Base-by-base conservation (phyloP, 2,329 filamentous ascomycete genomes). In the Scedosporium minutisporum region DNA sequence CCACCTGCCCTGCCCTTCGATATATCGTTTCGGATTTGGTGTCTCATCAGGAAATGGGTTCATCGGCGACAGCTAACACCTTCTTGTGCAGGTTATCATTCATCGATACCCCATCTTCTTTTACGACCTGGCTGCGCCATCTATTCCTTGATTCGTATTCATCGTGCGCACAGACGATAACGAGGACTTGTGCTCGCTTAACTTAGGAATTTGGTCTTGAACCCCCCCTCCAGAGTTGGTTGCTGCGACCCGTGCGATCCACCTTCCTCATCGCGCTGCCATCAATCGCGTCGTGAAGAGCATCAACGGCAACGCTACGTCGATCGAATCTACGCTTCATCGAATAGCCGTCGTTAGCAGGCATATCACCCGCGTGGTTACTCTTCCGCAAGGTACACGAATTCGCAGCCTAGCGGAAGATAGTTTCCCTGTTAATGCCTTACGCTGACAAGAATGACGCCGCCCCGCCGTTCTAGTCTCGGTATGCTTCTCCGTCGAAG, bases 401-500 rank as follows among this genome's bases (percentile, higher is more conserved):
- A 58, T 25, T 61, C 60, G 46, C 60, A 42, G 29, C 60, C 55
- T 33, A 41, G 55, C 55, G 55, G 55, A 58, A 41, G 55, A 33
- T 38, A 58, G 16, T 41, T 41, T 41, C 55, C 27, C 33, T 58
- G 21, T 58, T 41, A 38, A 33, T 58, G 55, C 58, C 58, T 41
- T 60, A 23, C 58, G 58, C 23, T 27, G 38, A 46, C 33, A 58
- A 64, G 60, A 21, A 77, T 76, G 71, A 76, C 73, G 69, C 68
- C 71, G 60, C 70, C 73, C 62, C 71, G 73, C 67, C 75, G 75
- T 65, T 72, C 80, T 67, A 81, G 77, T 69, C 76, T 83, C 75
- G 79, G 79, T 69, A 82, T 82, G 75, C 82, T 90, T 71, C 80
- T 89, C 65, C 82, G 86, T 74, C 84, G 87, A 68, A 83, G 82